These are phyloP conservation scores for Leptographium radiaticola DNA, from an alignment of 2,329 filamentous ascomycete genomes.

Conservation along the genomic window DNA sequence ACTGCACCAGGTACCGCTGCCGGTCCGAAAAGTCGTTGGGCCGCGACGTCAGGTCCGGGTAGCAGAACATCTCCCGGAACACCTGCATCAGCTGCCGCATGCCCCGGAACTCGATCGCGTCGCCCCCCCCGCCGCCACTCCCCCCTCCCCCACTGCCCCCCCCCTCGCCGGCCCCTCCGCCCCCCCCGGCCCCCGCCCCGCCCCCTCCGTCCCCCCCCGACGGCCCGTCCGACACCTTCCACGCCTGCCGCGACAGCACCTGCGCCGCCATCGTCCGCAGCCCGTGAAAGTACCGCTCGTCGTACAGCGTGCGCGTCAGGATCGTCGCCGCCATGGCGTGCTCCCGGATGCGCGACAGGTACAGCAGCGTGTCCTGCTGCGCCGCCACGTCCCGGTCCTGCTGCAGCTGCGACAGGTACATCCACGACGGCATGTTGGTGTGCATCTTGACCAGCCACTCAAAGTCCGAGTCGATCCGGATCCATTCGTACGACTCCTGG, in stretches of 20 bases:
- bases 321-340: conserved; percentile 82
- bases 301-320: conserved; percentile 77
- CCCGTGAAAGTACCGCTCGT: conserved; percentile 84
- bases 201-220: background rate
- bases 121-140: background rate
- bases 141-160: background rate
- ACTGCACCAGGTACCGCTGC: conserved; percentile 71
- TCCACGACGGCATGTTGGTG: conserved; percentile 76
- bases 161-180: background rate
- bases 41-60: conserved; percentile 64
- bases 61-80: conserved; percentile 81
- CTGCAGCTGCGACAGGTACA: conserved; percentile 95
- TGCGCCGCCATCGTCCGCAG: conserved; percentile 77
- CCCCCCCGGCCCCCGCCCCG: background rate
- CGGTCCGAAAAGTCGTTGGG: conserved; percentile 90
- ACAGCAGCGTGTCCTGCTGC: conserved; percentile 64
- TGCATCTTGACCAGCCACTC: conserved; percentile 90
- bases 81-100: conserved; percentile 62
- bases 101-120: conserved; percentile 17
- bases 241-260: conserved; percentile 62
- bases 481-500: conserved; percentile 96
- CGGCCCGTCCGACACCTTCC: conserved; percentile 8
- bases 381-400: conserved; percentile 95
- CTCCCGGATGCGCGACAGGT: conserved; percentile 51
- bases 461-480: conserved; percentile 93